Conservation (phyloP, 2,329 filamentous ascomycete genomes). For the Fusarium albidum region DNA sequence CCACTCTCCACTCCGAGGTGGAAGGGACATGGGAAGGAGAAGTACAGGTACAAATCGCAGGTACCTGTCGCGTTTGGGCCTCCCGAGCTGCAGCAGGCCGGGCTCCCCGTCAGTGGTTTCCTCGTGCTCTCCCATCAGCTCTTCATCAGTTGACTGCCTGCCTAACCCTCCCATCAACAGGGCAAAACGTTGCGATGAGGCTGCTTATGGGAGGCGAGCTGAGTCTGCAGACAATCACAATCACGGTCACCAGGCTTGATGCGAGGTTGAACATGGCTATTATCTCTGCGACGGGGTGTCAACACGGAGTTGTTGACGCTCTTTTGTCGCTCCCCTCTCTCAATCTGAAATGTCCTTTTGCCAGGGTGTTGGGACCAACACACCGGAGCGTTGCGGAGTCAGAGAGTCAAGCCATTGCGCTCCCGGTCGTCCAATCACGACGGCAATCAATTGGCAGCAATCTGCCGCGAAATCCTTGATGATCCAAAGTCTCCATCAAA, state of each 20-base stretch:
- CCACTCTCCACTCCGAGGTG: constrained; percentile 20
- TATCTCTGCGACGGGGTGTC: background rate
- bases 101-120: background rate
- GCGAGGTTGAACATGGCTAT: background rate
- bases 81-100: background rate
- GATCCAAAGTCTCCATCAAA: too few species aligned
- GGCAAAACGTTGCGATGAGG: background rate
- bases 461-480: background rate
- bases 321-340: constrained; percentile 23
- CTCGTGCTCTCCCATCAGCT: background rate
- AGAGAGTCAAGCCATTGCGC: constrained; percentile 12
- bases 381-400: constrained; percentile 16
- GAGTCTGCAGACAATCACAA: background rate
- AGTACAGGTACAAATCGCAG: constrained; percentile 30
- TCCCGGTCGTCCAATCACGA: constrained; percentile 7
- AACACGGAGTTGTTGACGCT: background rate
- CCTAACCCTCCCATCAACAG: background rate
- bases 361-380: constrained; percentile 9
- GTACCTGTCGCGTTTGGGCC: constrained; percentile 15
- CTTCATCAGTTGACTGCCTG: background rate
- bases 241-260: background rate
- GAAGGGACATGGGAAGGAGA: too few species aligned
- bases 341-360: background rate
- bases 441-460: background rate
- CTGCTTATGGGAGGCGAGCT: background rate